Evolutionary conservation across 352 stramenopile genomes (phyloP).

Genomic region (Pythium dissotocum): DNA sequence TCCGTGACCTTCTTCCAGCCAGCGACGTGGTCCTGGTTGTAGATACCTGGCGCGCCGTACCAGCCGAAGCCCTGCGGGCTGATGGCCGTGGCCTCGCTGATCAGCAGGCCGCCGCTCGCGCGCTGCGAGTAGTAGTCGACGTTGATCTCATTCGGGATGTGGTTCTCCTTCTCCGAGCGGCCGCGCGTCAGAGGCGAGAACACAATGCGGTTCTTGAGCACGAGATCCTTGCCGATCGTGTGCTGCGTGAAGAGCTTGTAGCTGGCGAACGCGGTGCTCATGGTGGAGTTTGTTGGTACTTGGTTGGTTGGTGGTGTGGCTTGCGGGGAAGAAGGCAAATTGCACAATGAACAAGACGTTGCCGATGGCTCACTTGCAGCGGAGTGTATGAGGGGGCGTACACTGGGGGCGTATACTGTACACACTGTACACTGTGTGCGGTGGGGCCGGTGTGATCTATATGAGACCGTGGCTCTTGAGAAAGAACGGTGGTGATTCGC

Average conservation of each 20-base stretch:
- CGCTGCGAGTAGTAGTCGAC: no score
- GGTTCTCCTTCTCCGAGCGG: no score
- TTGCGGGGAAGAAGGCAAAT: background rate
- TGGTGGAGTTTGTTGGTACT: background rate
- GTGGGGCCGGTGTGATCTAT: no score
- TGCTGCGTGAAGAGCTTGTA: no score
- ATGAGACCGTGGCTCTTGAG: no score
- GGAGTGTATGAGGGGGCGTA: no score
- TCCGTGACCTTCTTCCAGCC: background rate
- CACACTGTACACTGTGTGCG: no score
- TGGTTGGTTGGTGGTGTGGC: background rate
- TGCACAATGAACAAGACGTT: background rate
- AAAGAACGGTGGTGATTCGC: background rate
- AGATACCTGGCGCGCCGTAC: constrained; percentile 29
- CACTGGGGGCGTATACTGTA: no score
- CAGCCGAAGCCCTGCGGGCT: constrained; percentile 18
- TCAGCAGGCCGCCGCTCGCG: constrained; percentile 3
- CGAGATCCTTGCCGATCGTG: background rate
- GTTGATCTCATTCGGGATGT: no score
- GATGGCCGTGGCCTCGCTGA: constrained; percentile 6
- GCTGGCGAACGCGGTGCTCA: no score
- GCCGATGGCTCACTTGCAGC: no score
- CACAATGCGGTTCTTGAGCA: constrained; percentile 28
- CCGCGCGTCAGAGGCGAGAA: no score
- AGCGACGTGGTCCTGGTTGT: constrained; percentile 13